These are phyloP conservation scores for Cymodocea nodosa DNA, from an alignment of 116 monocot genomes.

Conservation along the genomic window DNA sequence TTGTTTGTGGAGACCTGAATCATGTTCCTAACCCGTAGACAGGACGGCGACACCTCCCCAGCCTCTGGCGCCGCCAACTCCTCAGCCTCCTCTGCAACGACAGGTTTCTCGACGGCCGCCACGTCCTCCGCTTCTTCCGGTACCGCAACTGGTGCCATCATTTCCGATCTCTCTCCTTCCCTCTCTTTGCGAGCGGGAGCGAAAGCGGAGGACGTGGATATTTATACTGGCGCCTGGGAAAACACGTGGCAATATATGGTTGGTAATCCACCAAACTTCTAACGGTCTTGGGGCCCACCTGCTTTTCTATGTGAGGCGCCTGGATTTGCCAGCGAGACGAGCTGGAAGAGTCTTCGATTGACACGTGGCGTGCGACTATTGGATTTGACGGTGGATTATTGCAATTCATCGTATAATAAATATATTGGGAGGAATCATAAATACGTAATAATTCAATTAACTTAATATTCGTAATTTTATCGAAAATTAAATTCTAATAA, in stretches of 20 bases:
- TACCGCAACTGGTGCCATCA: neutral
- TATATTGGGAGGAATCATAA: too few relatives aligned
- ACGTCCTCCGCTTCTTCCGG: neutral
- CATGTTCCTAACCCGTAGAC: constrained; percentile 15
- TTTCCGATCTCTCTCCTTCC: neutral
- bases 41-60: neutral
- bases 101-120: neutral
- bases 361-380: too few relatives aligned
- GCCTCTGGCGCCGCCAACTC: neutral
- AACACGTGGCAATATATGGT: neutral
- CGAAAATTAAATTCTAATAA: too few relatives aligned
- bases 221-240: neutral
- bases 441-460: too few relatives aligned
- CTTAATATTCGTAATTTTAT: too few relatives aligned
- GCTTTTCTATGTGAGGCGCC: neutral
- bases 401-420: too few relatives aligned
- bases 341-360: too few relatives aligned
- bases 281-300: neutral
- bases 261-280: neutral
- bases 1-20: constrained; percentile 50
- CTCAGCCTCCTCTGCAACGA: neutral
- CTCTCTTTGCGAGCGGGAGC: neutral
- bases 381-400: too few relatives aligned
- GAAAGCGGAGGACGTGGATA: neutral
- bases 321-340: neutral